These are phyloP conservation scores for Berberis vulgaris DNA, from an alignment of 164 flowering plant genomes.

Conservation along the genomic window DNA sequence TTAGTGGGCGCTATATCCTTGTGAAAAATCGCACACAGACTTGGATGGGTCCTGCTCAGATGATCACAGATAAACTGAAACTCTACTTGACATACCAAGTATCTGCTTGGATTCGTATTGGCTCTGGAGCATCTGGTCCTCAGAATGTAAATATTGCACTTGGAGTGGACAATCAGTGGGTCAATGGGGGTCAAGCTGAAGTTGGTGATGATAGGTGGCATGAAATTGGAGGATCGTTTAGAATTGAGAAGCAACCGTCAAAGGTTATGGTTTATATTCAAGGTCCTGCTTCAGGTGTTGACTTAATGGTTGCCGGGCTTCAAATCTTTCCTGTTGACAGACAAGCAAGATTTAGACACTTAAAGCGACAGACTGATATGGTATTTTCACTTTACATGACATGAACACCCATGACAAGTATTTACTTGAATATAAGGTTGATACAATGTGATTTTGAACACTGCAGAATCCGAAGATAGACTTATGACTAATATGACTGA, in stretches of 20 bases:
- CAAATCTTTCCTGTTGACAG: conserved; percentile 86
- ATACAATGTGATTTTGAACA: not conserved
- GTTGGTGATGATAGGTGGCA: conserved; percentile 67
- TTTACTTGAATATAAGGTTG: not conserved
- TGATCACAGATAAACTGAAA: conserved; percentile 72
- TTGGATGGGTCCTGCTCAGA: conserved; percentile 99
- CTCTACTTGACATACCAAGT: conserved; percentile 86
- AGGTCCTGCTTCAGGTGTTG: conserved; percentile 90
- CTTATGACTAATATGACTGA: too few relatives aligned
- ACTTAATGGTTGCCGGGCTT: conserved; percentile 85
- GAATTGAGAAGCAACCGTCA: conserved; percentile 80
- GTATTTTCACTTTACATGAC: conserved; percentile 21
- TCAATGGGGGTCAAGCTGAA: conserved; percentile 89
- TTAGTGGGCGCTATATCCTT: conserved; percentile 70
- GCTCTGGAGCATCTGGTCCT: conserved; percentile 43
- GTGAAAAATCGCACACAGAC: conserved; percentile 78
- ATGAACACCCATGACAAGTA: too few relatives aligned
- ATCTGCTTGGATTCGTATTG: conserved; percentile 82
- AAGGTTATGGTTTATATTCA: conserved; percentile 84
- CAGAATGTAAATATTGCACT: conserved; percentile 84
- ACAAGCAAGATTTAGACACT: conserved; percentile 48
- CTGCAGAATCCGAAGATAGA: too few relatives aligned
- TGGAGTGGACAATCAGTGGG: conserved; percentile 83
- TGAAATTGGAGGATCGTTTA: conserved; percentile 86
- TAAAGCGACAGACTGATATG: conserved; percentile 62